phyloP scores from a whole-genome alignment of 768 basidiomycete species.

The Auricularia auricula-judae region DNA sequence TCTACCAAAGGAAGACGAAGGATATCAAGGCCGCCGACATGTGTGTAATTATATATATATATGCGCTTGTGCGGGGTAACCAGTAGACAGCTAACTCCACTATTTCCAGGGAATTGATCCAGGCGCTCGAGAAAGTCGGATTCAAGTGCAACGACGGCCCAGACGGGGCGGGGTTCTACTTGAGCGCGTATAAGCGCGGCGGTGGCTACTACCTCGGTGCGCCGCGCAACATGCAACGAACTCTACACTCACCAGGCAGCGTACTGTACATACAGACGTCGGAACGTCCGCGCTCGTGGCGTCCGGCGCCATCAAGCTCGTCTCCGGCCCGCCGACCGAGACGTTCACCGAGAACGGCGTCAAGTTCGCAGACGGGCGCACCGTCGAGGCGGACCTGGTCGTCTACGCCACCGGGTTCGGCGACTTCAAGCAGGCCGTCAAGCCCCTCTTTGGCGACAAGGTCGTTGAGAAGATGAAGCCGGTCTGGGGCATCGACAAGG shows the following conservation, averaged over 20 bases:
- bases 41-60: conserved; percentile 18
- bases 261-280: conserved; percentile 26
- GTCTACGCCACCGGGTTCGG: conserved; percentile 50
- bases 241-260: not conserved
- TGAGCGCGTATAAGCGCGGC: conserved; percentile 34
- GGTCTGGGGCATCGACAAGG: conserved; percentile 55
- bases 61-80: not conserved
- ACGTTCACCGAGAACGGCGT: conserved; percentile 32
- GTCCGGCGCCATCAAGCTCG: conserved; percentile 61
- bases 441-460: conserved; percentile 35
- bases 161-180: conserved; percentile 39
- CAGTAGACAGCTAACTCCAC: not conserved
- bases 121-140: conserved; percentile 44
- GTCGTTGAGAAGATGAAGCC: conserved; percentile 34
- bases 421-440: conserved; percentile 28
- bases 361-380: conserved; percentile 36
- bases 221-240: conserved; percentile 1
- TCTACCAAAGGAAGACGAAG: conserved; percentile 27
- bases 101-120: conserved; percentile 32
- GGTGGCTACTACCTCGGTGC: conserved; percentile 63
- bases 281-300: conserved; percentile 51
- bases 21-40: conserved; percentile 45
- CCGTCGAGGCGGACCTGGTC: conserved; percentile 41
- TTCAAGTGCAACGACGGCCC: conserved; percentile 44
- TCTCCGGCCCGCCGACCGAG: conserved; percentile 43